Conservation (phyloP, 1,284 basidiomycete species). For the Pascua sp. region DNA sequence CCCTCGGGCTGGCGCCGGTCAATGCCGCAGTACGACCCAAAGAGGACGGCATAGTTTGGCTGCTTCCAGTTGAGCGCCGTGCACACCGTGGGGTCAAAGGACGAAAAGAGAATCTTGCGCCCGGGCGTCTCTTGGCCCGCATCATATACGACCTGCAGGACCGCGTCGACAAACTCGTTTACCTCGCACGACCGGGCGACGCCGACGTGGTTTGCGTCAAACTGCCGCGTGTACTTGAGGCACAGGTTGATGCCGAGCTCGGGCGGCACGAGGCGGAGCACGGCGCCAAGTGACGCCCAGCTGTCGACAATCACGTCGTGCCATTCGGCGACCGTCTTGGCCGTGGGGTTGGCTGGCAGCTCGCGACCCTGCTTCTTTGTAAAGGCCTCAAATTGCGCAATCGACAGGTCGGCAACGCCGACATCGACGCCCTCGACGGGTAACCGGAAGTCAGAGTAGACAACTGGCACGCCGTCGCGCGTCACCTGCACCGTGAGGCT, state of each 20-base stretch:
- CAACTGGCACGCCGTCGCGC: constrained; percentile 79
- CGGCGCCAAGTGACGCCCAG: constrained; percentile 67
- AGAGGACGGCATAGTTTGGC: constrained; percentile 97
- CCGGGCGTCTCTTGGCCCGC: constrained; percentile 53
- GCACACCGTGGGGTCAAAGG: constrained; percentile 81
- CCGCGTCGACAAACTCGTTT: constrained; percentile 75
- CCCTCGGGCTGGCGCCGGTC: constrained; percentile 36
- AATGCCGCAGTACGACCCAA: constrained; percentile 81
- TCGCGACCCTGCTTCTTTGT: constrained; percentile 57
- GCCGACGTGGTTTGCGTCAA: constrained; percentile 54
- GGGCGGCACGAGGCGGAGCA: constrained; percentile 72
- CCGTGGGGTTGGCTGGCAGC: constrained; percentile 20
- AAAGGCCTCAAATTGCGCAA: constrained; percentile 70
- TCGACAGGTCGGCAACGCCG: constrained; percentile 75
- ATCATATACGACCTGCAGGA: constrained; percentile 72
- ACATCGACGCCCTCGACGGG: constrained; percentile 73
- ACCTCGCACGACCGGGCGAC: constrained; percentile 60
- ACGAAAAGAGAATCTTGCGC: constrained; percentile 80
- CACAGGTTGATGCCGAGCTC: constrained; percentile 75
- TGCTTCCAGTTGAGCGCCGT: constrained; percentile 91
- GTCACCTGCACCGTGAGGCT: constrained; percentile 88
- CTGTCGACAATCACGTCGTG: constrained; percentile 55
- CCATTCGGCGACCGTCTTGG: constrained; percentile 58
- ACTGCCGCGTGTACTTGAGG: constrained; percentile 59
- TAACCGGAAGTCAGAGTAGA: constrained; percentile 67